Conservation (phyloP, 176 grass and related monocot species). For the Lolium multiflorum region DNA sequence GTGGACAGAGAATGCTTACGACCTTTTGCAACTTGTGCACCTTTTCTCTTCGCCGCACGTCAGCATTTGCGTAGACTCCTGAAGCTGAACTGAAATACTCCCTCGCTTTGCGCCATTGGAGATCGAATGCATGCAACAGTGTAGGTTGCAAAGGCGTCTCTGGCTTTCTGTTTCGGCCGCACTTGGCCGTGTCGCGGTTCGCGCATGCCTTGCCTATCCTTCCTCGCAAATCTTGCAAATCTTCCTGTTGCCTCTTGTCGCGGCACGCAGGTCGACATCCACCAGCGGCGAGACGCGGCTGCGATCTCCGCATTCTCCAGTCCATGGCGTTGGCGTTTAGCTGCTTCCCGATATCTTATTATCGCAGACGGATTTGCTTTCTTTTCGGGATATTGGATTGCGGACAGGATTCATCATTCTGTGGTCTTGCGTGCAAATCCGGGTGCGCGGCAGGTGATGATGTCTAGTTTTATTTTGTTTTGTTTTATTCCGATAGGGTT, state of each 20-base stretch:
- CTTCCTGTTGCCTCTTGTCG: slow-evolving; percentile 14
- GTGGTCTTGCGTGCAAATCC: not conserved
- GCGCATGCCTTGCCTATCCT: not conserved
- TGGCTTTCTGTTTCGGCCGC: slow-evolving; percentile 49
- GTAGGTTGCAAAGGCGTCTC: slow-evolving; percentile 45
- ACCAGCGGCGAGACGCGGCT: slow-evolving; percentile 35
- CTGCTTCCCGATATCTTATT: not conserved
- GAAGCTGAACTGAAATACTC: no score
- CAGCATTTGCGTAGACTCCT: no score
- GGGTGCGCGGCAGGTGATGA: not conserved
- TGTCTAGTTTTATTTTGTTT: no score
- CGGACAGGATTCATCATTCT: not conserved
- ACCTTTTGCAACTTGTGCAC: not conserved
- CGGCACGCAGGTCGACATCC: slow-evolving; percentile 41
- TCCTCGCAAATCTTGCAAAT: not conserved
- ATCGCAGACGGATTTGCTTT: no score
- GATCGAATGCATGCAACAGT: not conserved
- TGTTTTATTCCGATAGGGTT: no score
- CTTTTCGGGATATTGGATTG: not conserved
- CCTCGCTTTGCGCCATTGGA: slow-evolving; percentile 28
- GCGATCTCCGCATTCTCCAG: not conserved
- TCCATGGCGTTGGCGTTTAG: slow-evolving; percentile 27
- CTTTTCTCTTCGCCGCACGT: not conserved
- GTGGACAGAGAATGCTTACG: not conserved
- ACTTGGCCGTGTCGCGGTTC: slow-evolving; percentile 16